Conservation (phyloP, 352 stramenopile species). For the Globisporangium polare region DNA sequence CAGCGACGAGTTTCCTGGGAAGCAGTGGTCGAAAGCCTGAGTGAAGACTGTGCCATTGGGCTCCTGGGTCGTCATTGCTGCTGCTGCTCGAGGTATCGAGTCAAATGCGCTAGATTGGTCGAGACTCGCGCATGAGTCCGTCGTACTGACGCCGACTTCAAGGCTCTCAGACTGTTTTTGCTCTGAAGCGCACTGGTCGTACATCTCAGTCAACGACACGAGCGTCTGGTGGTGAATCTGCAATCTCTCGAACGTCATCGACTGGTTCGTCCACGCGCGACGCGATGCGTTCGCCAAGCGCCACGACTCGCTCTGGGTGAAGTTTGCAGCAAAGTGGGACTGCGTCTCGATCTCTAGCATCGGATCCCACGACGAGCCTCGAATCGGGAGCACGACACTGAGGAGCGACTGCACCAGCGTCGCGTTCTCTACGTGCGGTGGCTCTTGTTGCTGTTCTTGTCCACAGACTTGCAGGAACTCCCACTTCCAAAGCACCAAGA, state of each 20-base stretch:
- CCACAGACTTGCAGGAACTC: constrained; percentile 21
- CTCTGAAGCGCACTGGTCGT: constrained; percentile 2
- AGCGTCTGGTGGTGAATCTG: constrained; percentile 2
- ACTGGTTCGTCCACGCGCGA: constrained; percentile 6
- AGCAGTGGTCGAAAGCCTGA: constrained; percentile 5
- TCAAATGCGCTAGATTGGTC: neutral
- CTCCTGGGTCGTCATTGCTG: neutral
- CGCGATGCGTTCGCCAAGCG: neutral
- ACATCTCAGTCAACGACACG: neutral
- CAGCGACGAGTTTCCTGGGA: neutral
- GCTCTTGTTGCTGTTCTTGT: neutral
- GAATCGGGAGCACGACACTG: constrained; percentile 10
- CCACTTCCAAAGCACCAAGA: constrained; percentile 40
- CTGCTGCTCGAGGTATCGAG: neutral
- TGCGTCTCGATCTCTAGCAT: constrained; percentile 2
- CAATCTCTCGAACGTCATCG: neutral
- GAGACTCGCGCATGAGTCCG: neutral
- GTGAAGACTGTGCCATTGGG: neutral
- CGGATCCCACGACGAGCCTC: neutral
- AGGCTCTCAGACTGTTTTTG: neutral
- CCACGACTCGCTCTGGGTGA: neutral
- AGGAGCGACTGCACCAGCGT: constrained; percentile 7
- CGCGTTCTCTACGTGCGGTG: too few species aligned
- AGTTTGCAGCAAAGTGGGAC: neutral
- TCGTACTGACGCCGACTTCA: neutral